Evolutionary conservation across 257 asterid genomes (phyloP).

Genomic region (Striga asiatica): DNA sequence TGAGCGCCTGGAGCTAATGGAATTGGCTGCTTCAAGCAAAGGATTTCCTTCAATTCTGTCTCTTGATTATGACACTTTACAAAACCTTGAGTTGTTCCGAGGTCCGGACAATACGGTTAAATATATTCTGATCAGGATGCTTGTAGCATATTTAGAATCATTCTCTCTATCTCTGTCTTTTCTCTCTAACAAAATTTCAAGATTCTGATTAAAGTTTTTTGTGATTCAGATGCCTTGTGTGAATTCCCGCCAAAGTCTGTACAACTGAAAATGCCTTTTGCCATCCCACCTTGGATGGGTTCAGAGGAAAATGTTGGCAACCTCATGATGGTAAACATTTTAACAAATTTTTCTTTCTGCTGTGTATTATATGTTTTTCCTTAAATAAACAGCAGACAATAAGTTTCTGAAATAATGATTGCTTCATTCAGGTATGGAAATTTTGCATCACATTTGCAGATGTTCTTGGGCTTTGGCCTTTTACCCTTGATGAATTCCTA

Average conservation of each 20-base stretch:
- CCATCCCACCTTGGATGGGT: slow-evolving; percentile 77
- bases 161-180: background rate
- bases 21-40: slow-evolving; percentile 83
- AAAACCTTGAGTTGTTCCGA: slow-evolving; percentile 72
- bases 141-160: background rate
- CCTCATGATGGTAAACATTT: slow-evolving; percentile 69
- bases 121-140: slow-evolving; percentile 5
- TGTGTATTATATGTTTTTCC: background rate
- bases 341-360: background rate
- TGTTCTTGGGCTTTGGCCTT: slow-evolving; percentile 97
- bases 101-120: slow-evolving; percentile 33
- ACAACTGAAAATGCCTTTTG: slow-evolving; percentile 67
- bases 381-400: background rate
- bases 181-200: background rate
- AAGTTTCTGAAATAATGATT: slow-evolving; percentile 11
- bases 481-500: slow-evolving; percentile 85
- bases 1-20: slow-evolving; percentile 96
- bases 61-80: slow-evolving; percentile 82
- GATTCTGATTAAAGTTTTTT: slow-evolving; percentile 9
- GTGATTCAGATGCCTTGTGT: slow-evolving; percentile 63
- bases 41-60: slow-evolving; percentile 74
- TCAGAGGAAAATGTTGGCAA: slow-evolving; percentile 93
- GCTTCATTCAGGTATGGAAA: slow-evolving; percentile 72
- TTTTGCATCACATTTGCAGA: slow-evolving; percentile 93
- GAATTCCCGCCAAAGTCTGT: slow-evolving; percentile 87